A percentile compares a stretch with the other conserved stretches of the same genome.
Evolutionary conservation across 2,329 filamentous ascomycete genomes (phyloP).

Genomic region (Dactylellina cionopaga): DNA sequence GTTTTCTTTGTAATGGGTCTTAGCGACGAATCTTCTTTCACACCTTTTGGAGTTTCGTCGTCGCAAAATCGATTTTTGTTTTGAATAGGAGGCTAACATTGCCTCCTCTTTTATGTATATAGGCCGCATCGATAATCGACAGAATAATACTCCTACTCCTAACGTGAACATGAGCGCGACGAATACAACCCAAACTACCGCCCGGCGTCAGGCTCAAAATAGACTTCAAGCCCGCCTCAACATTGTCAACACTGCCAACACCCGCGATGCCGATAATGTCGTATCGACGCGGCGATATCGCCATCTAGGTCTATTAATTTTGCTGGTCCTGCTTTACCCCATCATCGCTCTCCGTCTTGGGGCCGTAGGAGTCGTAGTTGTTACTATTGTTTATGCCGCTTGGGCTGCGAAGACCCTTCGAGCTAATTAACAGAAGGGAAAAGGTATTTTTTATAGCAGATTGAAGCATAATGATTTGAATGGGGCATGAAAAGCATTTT

Average conservation of each 20-base stretch:
- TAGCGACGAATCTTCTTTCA: slow-evolving; percentile 3
- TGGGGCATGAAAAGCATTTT: not conserved
- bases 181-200: not conserved
- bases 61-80: slow-evolving; percentile 9
- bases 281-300: not conserved
- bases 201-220: no score
- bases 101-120: slow-evolving; percentile 39
- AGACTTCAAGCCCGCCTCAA: slow-evolving; percentile 4
- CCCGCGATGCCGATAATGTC: not conserved
- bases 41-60: no score
- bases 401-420: slow-evolving; percentile 7
- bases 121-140: slow-evolving; percentile 27
- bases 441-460: no score
- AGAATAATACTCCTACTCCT: not conserved
- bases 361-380: slow-evolving; percentile 5
- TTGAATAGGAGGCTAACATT: slow-evolving; percentile 32
- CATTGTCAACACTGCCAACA: not conserved
- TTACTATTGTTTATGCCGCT: slow-evolving; percentile 9
- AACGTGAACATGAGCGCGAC: not conserved
- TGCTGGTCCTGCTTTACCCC: slow-evolving; percentile 18
- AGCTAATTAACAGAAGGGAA: no score
- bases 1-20: not conserved
- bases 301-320: not conserved
- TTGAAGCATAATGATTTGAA: not conserved
- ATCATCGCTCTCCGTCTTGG: slow-evolving; percentile 20